Evolutionary conservation across 768 basidiomycete species (phyloP).

Genomic region (Termitomyces sp.): DNA sequence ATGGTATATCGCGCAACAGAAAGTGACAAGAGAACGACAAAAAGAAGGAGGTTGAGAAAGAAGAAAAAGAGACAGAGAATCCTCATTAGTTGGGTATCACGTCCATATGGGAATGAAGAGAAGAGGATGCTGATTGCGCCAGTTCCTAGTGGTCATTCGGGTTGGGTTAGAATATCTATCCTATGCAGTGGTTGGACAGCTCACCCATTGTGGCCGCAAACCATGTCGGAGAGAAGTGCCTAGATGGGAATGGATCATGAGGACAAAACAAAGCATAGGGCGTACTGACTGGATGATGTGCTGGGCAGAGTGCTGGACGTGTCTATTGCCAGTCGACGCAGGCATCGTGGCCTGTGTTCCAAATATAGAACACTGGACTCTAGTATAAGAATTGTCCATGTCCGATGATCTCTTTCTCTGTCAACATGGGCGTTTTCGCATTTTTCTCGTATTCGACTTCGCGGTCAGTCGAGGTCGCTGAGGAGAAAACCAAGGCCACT

Average conservation of each 20-base stretch:
- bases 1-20: constrained; percentile 31
- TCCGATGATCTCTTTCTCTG: not conserved
- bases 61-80: not conserved
- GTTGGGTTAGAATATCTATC: not conserved
- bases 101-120: constrained; percentile 53
- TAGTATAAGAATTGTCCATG: not conserved
- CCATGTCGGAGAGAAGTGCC: constrained; percentile 38
- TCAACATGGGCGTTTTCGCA: constrained; percentile 23
- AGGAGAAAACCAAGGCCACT: too few relatives aligned
- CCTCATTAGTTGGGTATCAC: constrained; percentile 35
- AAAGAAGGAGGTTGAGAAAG: not conserved
- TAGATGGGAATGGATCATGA: constrained; percentile 9
- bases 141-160: constrained; percentile 28
- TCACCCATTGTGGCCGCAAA: constrained; percentile 44
- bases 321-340: too few relatives aligned
- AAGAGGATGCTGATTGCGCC: constrained; percentile 55
- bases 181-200: too few relatives aligned
- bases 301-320: too few relatives aligned
- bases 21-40: not conserved
- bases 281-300: too few relatives aligned
- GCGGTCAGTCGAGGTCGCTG: not conserved
- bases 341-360: too few relatives aligned
- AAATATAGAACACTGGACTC: too few relatives aligned
- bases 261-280: too few relatives aligned
- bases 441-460: constrained; percentile 21